phyloP scores from a whole-genome alignment of 2,329 filamentous ascomycete species.

The Apiospora kogelbergensis region DNA sequence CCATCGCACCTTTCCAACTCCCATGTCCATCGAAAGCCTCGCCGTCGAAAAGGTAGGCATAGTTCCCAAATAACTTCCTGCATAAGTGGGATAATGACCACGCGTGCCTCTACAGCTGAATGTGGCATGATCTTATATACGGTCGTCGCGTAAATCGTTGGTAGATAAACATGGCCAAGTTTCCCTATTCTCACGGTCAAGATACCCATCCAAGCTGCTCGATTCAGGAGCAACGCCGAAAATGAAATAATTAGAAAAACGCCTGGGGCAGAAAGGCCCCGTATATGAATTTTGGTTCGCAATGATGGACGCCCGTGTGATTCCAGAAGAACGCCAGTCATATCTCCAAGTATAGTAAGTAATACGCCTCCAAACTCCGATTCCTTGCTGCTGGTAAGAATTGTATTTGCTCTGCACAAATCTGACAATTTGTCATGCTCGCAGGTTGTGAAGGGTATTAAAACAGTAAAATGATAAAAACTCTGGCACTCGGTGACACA shows the following conservation, averaged over 20 bases:
- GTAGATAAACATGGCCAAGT: not conserved
- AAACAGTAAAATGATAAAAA: conserved; percentile 8
- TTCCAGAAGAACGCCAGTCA: not conserved
- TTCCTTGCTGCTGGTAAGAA: not conserved
- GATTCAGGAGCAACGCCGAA: not conserved
- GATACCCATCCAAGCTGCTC: not conserved
- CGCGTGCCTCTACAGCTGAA: not conserved
- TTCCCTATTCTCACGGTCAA: not conserved
- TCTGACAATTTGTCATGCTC: conserved; percentile 9
- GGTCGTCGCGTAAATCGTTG: not conserved
- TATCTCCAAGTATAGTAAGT: not conserved
- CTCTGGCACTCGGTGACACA: not conserved
- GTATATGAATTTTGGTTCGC: not conserved
- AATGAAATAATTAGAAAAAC: not conserved
- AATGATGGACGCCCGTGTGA: not conserved
- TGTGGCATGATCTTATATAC: not conserved
- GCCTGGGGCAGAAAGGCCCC: not conserved
- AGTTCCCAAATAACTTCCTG: not conserved
- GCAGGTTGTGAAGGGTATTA: conserved; percentile 4
- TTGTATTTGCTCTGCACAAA: conserved; percentile 2
- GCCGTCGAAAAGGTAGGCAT: not conserved
- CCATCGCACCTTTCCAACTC: not conserved
- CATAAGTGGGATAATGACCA: not conserved
- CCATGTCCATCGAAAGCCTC: not conserved
- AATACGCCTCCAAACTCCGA: not conserved